Percentiles rank a stretch among this genome's conserved stretches.
phyloP scores from a whole-genome alignment of 257 asterid genomes.

The Scutellaria barbata region DNA sequence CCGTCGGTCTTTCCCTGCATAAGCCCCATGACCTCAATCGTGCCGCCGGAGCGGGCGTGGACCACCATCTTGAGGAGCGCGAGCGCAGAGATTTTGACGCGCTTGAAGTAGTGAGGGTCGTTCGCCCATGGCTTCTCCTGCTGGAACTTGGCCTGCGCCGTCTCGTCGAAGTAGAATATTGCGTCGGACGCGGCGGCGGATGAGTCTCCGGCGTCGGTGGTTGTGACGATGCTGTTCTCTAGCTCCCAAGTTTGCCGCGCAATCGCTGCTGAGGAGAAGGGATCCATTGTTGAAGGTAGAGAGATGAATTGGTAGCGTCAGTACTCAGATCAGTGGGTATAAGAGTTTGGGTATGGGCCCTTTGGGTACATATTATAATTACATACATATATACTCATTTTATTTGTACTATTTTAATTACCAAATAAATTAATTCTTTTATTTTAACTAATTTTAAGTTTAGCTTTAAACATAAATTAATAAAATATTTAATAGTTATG shows the following conservation, averaged over 20 bases:
- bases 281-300: conserved; percentile 48
- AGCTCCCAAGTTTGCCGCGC: conserved; percentile 91
- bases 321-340: too few species aligned
- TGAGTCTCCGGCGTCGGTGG: conserved; percentile 47
- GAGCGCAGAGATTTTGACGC: conserved; percentile 91
- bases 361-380: too few species aligned
- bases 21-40: conserved; percentile 97
- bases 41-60: conserved; percentile 99
- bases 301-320: conserved; percentile 9
- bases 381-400: too few species aligned
- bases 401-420: too few species aligned
- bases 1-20: conserved; percentile 99
- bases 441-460: too few species aligned
- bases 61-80: conserved; percentile 99
- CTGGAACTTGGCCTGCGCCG: conserved; percentile 77
- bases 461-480: too few species aligned
- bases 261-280: conserved; percentile 54
- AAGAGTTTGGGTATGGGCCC: too few species aligned
- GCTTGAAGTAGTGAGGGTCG: conserved; percentile 97
- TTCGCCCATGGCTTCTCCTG: conserved; percentile 87
- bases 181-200: conserved; percentile 69
- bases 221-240: conserved; percentile 62
- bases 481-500: too few species aligned
- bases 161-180: conserved; percentile 86
- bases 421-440: too few species aligned